A percentile compares a stretch with the other conserved stretches of the same genome.
Conservation (phyloP, 345 rosid genomes). For the Brassica juncea region DNA sequence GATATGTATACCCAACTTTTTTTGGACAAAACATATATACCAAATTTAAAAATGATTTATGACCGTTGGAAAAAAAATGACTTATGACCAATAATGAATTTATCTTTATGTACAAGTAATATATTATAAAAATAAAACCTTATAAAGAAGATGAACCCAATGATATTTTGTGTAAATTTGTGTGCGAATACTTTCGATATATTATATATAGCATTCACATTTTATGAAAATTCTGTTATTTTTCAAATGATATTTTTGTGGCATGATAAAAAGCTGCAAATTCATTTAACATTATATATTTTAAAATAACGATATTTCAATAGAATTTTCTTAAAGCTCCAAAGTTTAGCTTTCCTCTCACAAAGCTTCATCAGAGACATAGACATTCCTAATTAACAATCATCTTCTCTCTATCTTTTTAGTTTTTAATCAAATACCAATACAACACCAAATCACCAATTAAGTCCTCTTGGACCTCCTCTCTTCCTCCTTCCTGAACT, state of each 20-base stretch:
- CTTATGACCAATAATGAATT: not conserved
- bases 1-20: too few relatives aligned
- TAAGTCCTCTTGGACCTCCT: conserved; percentile 14
- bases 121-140: not conserved
- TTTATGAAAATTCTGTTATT: not conserved
- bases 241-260: not conserved
- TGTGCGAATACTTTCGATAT: not conserved
- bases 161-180: not conserved
- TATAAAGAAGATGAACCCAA: not conserved
- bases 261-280: not conserved
- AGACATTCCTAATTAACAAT: not conserved
- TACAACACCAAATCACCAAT: not conserved
- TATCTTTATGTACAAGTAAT: not conserved
- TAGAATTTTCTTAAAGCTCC: not conserved
- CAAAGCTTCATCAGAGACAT: not conserved
- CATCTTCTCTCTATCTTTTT: not conserved
- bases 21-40: too few relatives aligned
- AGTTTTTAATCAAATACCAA: not conserved
- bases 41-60: too few relatives aligned
- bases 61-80: not conserved
- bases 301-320: not conserved
- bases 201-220: not conserved
- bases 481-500: conserved; percentile 39
- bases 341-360: not conserved
- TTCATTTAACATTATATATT: too few relatives aligned